These are phyloP conservation scores for Hibiscus syriacus DNA, from an alignment of 345 rosid genomes.

Conservation along the genomic window DNA sequence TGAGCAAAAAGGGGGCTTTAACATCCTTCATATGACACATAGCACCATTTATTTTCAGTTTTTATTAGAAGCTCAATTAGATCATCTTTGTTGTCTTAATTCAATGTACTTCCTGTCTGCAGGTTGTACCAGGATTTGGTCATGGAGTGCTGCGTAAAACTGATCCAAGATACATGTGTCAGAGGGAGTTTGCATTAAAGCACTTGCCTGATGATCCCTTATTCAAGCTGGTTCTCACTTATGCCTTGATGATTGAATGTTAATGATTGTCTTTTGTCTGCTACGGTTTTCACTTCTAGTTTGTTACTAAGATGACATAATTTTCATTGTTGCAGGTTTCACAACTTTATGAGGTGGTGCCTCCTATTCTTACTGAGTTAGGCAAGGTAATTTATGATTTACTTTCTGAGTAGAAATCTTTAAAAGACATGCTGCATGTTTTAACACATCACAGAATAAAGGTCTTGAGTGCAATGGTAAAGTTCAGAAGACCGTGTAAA, in stretches of 20 bases:
- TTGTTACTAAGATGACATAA: slow-evolving; percentile 15
- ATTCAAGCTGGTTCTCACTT: slow-evolving; percentile 77
- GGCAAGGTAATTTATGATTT: slow-evolving; percentile 54
- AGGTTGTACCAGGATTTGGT: slow-evolving; percentile 99
- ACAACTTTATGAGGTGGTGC: slow-evolving; percentile 94
- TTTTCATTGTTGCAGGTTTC: slow-evolving; percentile 57
- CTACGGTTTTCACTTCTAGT: not conserved
- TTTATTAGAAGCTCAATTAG: slow-evolving; percentile 6
- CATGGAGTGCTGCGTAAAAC: slow-evolving; percentile 96
- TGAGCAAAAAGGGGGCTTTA: not conserved
- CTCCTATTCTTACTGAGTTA: slow-evolving; percentile 81
- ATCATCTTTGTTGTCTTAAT: not conserved
- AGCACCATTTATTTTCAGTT: not conserved
- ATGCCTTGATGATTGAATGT: slow-evolving; percentile 6
- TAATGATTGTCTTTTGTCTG: slow-evolving; percentile 4
- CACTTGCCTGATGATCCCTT: slow-evolving; percentile 94
- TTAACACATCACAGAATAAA: not conserved
- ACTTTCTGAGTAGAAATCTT: too few species aligned
- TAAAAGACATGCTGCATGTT: too few species aligned
- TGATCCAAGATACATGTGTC: slow-evolving; percentile 92
- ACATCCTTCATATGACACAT: not conserved
- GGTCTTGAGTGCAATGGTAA: not conserved
- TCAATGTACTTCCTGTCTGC: slow-evolving; percentile 15
- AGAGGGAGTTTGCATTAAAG: slow-evolving; percentile 96
- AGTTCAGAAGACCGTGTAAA: not conserved